phyloP scores from a whole-genome alignment of 129 eudicot genomes.

The Helianthus annuus region DNA sequence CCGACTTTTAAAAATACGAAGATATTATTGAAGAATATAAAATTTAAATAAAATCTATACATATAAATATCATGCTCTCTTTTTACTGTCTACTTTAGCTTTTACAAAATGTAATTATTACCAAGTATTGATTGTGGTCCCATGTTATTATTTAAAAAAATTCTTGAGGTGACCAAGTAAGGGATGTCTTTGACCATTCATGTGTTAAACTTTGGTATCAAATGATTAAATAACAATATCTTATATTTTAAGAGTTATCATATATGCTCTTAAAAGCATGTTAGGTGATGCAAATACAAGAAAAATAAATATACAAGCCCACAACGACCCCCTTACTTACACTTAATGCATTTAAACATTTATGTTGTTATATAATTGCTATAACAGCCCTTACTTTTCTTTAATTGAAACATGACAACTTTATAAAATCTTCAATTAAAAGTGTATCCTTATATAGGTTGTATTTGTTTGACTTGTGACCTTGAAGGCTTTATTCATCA shows the following conservation, averaged over 20 bases:
- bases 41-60: neutral
- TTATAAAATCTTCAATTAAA: neutral
- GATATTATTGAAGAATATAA: neutral
- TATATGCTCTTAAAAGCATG: neutral
- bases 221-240: no score
- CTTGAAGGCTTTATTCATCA: neutral
- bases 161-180: slow-evolving; percentile 6
- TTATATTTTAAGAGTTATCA: no score
- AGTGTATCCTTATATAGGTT: neutral
- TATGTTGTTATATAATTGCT: neutral
- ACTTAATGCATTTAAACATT: neutral
- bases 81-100: neutral
- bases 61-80: neutral
- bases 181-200: neutral
- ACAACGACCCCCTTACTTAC: neutral
- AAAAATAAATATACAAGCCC: neutral
- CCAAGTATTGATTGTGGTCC: slow-evolving; percentile 6
- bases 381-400: no score
- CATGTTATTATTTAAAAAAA: neutral
- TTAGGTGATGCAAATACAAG: neutral
- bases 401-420: neutral
- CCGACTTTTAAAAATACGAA: no score
- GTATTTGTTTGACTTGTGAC: neutral
- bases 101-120: neutral
- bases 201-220: neutral